Evolutionary conservation across 2,329 filamentous ascomycete species (phyloP).

Genomic region (Xylaria hypoxylon): DNA sequence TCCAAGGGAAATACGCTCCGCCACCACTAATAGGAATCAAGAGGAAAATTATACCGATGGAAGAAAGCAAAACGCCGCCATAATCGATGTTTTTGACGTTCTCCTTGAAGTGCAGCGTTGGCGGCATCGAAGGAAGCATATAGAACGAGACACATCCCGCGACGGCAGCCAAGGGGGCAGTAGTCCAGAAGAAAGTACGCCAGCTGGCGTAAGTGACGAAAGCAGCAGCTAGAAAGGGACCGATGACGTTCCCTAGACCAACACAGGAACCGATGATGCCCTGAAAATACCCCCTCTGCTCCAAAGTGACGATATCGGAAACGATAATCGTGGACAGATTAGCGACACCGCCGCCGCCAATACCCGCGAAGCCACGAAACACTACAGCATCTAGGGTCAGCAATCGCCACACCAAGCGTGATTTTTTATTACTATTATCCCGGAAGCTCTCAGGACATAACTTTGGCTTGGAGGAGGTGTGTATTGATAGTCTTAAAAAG

Average conservation of each 20-base stretch:
- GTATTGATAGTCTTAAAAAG: no score
- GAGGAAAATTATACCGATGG: constrained; percentile 67
- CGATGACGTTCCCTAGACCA: constrained; percentile 43
- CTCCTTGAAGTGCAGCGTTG: constrained; percentile 57
- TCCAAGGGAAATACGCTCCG: constrained; percentile 67
- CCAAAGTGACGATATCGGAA: constrained; percentile 52
- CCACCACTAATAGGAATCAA: constrained; percentile 72
- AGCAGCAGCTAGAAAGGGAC: constrained; percentile 46
- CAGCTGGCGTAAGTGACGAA: constrained; percentile 45
- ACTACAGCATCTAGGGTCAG: constrained; percentile 12
- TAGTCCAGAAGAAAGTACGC: constrained; percentile 57
- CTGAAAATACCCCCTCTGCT: constrained; percentile 53
- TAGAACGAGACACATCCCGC: constrained; percentile 60
- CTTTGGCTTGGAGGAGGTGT: no score
- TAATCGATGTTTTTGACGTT: constrained; percentile 69
- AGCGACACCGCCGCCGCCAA: constrained; percentile 47
- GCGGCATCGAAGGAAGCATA: constrained; percentile 64
- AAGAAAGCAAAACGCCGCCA: constrained; percentile 65
- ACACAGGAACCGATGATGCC: constrained; percentile 46
- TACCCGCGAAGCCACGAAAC: constrained; percentile 49
- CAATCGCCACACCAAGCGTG: background rate
- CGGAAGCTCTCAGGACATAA: no score
- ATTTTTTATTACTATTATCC: background rate
- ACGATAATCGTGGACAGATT: constrained; percentile 53
- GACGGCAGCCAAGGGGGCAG: constrained; percentile 62